These are phyloP conservation scores for Coniosporium tulheliwenetii DNA, from an alignment of 2,329 filamentous ascomycete species.

Conservation along the genomic window DNA sequence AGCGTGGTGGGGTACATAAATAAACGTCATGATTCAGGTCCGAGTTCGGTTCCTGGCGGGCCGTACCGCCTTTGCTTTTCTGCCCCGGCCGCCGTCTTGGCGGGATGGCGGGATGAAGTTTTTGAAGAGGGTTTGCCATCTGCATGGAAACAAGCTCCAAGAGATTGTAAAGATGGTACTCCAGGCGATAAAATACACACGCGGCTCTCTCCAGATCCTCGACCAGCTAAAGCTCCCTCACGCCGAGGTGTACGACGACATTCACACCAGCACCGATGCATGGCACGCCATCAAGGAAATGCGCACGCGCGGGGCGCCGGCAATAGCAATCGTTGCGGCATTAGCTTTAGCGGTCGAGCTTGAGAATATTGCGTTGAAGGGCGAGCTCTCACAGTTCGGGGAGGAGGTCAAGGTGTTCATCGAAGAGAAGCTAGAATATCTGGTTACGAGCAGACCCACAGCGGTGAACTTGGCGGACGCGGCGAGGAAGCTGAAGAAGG, in stretches of 20 bases:
- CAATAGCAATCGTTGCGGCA: conserved; percentile 94
- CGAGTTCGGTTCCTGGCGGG: too few relatives aligned
- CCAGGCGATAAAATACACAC: conserved; percentile 62
- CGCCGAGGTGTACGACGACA: conserved; percentile 60
- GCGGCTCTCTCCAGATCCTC: conserved; percentile 59
- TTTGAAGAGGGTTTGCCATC: too few relatives aligned
- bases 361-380: conserved; percentile 28
- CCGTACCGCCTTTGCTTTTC: too few relatives aligned
- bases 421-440: conserved; percentile 62
- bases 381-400: conserved; percentile 31
- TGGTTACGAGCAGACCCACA: conserved; percentile 79
- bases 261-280: conserved; percentile 55
- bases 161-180: conserved; percentile 35
- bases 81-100: too few relatives aligned
- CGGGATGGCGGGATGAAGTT: too few relatives aligned
- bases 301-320: conserved; percentile 69
- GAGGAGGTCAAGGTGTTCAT: conserved; percentile 56
- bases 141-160: too few relatives aligned
- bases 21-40: too few relatives aligned
- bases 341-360: conserved; percentile 79
- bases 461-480: conserved; percentile 92
- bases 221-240: conserved; percentile 75
- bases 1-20: too few relatives aligned
- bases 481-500: conserved; percentile 58
- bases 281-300: conserved; percentile 74